Evolutionary conservation across 345 rosid genomes (phyloP).

Genomic region (Eucalyptus melliodora): DNA sequence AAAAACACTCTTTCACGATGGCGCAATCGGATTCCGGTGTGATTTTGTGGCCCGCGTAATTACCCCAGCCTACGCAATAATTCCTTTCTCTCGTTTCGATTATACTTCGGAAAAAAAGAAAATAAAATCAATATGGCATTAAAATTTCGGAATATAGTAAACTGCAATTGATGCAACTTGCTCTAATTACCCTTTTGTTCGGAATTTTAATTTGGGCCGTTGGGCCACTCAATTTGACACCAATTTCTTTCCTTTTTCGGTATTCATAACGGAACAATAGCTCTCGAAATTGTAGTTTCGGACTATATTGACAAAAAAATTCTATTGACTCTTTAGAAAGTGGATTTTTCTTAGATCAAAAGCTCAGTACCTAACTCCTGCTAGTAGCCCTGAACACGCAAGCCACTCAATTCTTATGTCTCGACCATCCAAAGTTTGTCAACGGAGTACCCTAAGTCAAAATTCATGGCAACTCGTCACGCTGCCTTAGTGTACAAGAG

Average conservation of each 20-base stretch:
- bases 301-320: accelerated
- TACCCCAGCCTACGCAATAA: background rate
- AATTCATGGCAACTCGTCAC: too few species aligned
- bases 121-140: background rate
- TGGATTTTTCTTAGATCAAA: too few species aligned
- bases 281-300: background rate
- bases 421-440: too few species aligned
- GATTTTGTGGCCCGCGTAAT: background rate
- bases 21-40: background rate
- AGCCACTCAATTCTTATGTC: background rate
- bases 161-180: too few species aligned
- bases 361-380: background rate
- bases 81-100: background rate
- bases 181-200: too few species aligned
- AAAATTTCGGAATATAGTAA: background rate
- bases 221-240: background rate
- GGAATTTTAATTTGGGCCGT: background rate
- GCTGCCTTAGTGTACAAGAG: too few species aligned
- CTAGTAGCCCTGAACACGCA: background rate
- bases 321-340: background rate
- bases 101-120: too few species aligned
- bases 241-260: background rate
- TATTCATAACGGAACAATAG: background rate
- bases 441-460: too few species aligned
- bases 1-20: accelerated